These are phyloP conservation scores for Pezicula neosporulosa DNA, from an alignment of 2,329 filamentous ascomycete species.

Conservation along the genomic window DNA sequence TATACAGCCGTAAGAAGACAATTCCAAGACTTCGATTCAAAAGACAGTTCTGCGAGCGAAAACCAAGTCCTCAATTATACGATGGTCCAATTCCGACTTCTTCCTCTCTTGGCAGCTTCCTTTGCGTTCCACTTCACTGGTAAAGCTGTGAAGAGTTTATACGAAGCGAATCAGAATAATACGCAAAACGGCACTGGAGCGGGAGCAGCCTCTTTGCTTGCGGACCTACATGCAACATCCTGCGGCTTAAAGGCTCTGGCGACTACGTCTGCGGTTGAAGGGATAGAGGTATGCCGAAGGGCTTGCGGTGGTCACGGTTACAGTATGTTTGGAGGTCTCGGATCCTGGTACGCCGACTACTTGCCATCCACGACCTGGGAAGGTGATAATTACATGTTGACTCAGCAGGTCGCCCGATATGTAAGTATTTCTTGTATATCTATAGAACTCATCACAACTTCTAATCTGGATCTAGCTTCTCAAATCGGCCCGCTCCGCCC, in stretches of 20 bases:
- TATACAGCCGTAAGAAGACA: slow-evolving; percentile 74
- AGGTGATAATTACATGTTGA: slow-evolving; percentile 80
- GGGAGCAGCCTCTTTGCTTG: slow-evolving; percentile 46
- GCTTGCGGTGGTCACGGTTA: slow-evolving; percentile 78
- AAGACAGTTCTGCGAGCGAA: slow-evolving; percentile 54
- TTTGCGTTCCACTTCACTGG: slow-evolving; percentile 78
- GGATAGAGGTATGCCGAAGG: slow-evolving; percentile 69
- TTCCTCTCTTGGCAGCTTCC: slow-evolving; percentile 69
- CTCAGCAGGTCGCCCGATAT: slow-evolving; percentile 74
- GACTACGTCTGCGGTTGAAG: slow-evolving; percentile 69
- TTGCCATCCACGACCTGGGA: slow-evolving; percentile 60
- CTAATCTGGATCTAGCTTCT: slow-evolving; percentile 45
- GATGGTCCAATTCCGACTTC: slow-evolving; percentile 72
- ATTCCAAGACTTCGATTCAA: slow-evolving; percentile 71
- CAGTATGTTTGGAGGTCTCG: slow-evolving; percentile 72
- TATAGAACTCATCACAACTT: neutral
- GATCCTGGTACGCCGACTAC: slow-evolving; percentile 72
- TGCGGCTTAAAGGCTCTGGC: slow-evolving; percentile 73
- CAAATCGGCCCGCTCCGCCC: slow-evolving; percentile 68
- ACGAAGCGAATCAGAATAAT: slow-evolving; percentile 67
- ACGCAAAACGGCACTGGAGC: slow-evolving; percentile 45
- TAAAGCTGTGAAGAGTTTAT: slow-evolving; percentile 70
- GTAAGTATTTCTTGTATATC: slow-evolving; percentile 31
- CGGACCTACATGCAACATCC: slow-evolving; percentile 73
- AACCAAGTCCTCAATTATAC: slow-evolving; percentile 78